Conservation (phyloP, 2,329 filamentous ascomycete genomes). For the Colletotrichum paranaense region DNA sequence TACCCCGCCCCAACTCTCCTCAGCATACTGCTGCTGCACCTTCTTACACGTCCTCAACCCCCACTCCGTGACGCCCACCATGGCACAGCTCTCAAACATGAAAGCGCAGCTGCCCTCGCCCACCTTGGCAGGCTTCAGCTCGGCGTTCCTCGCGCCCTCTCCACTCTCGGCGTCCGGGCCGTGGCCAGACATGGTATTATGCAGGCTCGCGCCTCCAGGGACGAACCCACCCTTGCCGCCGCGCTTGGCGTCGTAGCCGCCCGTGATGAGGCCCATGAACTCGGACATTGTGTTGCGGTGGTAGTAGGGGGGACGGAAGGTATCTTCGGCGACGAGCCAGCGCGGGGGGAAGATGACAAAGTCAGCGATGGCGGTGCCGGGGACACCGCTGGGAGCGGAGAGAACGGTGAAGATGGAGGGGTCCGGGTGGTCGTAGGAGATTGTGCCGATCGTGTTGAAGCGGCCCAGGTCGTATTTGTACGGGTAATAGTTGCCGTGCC, state of each 20-base stretch:
- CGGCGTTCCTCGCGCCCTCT: slow-evolving; percentile 66
- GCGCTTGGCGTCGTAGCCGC: slow-evolving; percentile 72
- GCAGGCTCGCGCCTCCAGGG: slow-evolving; percentile 69
- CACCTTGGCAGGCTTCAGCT: slow-evolving; percentile 67
- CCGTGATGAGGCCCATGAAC: slow-evolving; percentile 71
- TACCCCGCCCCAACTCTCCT: slow-evolving; percentile 82
- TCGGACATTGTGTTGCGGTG: slow-evolving; percentile 77
- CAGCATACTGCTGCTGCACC: slow-evolving; percentile 76
- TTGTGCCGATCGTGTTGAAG: slow-evolving; percentile 79
- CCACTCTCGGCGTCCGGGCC: slow-evolving; percentile 69
- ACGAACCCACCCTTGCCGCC: slow-evolving; percentile 65
- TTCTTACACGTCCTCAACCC: slow-evolving; percentile 69
- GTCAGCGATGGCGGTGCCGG: slow-evolving; percentile 75
- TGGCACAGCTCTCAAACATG: slow-evolving; percentile 77
- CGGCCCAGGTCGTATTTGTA: slow-evolving; percentile 85
- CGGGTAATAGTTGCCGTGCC: slow-evolving; percentile 84
- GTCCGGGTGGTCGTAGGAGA: slow-evolving; percentile 82
- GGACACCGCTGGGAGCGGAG: slow-evolving; percentile 69
- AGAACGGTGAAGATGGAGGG: slow-evolving; percentile 82
- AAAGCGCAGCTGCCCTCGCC: slow-evolving; percentile 72
- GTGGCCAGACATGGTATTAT: slow-evolving; percentile 79
- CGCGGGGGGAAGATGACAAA: slow-evolving; percentile 80
- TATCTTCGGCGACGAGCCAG: slow-evolving; percentile 77
- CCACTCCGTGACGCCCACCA: slow-evolving; percentile 80
- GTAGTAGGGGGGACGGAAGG: slow-evolving; percentile 79